Evolutionary conservation across 192 early-diverging fungal species (phyloP).

Genomic region (Nowakowskiella sp.): DNA sequence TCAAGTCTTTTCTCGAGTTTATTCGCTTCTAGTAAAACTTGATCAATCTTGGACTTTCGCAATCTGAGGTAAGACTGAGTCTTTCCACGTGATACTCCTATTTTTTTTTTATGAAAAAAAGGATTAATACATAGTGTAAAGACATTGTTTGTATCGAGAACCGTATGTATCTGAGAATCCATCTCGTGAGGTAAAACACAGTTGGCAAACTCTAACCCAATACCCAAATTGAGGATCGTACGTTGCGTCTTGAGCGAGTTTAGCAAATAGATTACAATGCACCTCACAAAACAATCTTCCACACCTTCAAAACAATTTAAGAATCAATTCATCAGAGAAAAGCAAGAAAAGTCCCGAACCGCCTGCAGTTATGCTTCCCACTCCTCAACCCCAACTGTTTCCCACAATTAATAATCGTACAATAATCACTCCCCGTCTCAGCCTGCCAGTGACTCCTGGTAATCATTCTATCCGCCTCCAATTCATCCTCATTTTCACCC

Average conservation of each 20-base stretch:
- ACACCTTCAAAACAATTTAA: slow-evolving; percentile 18
- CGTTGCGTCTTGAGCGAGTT: slow-evolving; percentile 25
- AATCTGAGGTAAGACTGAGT: slow-evolving; percentile 30
- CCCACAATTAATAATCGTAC: slow-evolving; percentile 18
- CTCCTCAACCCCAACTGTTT: slow-evolving; percentile 26
- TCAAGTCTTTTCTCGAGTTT: slow-evolving; percentile 47
- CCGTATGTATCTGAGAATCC: slow-evolving; percentile 28
- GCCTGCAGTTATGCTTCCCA: slow-evolving; percentile 43
- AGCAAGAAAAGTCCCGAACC: slow-evolving; percentile 3
- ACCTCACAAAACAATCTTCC: slow-evolving; percentile 38
- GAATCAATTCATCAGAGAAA: neutral
- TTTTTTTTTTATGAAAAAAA: slow-evolving; percentile 1
- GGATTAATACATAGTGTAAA: neutral
- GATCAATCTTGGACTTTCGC: slow-evolving; percentile 23
- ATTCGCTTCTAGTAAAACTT: slow-evolving; percentile 33
- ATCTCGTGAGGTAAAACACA: slow-evolving; percentile 29
- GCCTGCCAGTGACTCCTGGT: slow-evolving; percentile 31
- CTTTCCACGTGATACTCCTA: slow-evolving; percentile 34
- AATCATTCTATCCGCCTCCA: slow-evolving; percentile 15
- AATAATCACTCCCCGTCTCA: slow-evolving; percentile 16
- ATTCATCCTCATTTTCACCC: too few relatives aligned
- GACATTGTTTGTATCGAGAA: neutral
- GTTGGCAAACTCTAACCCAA: slow-evolving; percentile 42
- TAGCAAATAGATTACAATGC: slow-evolving; percentile 36
- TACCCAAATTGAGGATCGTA: slow-evolving; percentile 34